Percentiles rank a stretch among this genome's conserved stretches.
Conservation (phyloP, 1,139 yeast species). For the Taphrina communis region DNA sequence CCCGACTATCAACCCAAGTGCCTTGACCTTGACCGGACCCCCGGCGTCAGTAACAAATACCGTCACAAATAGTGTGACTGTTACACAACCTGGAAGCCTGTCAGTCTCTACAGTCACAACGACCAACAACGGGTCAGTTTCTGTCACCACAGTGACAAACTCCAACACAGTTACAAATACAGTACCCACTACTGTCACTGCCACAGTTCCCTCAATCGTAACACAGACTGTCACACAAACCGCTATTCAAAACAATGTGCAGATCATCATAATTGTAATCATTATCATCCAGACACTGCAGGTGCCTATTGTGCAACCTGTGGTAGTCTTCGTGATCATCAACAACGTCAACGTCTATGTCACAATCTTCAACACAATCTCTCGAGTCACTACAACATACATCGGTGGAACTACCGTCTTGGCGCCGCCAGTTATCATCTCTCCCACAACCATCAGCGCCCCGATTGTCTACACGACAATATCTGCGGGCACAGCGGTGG, state of each 20-base stretch:
- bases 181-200: not conserved
- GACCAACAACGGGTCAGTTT: not conserved
- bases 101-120: not conserved
- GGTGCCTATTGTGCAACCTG: conserved; percentile 5
- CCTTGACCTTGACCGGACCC: no score
- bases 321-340: conserved; percentile 5
- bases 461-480: conserved; percentile 12
- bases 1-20: no score
- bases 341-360: conserved; percentile 11
- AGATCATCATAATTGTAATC: conserved; percentile 10
- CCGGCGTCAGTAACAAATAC: not conserved
- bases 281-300: conserved; percentile 2
- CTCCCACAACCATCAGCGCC: conserved; percentile 9
- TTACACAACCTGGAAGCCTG: not conserved
- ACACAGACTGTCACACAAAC: conserved; percentile 21
- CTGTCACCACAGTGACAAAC: not conserved
- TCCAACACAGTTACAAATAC: not conserved
- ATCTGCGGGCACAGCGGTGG: not conserved
- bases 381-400: not conserved
- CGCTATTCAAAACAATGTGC: not conserved
- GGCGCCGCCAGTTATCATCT: conserved; percentile 13
- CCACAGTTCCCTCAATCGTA: conserved; percentile 10
- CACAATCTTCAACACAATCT: conserved; percentile 9
- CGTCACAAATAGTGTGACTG: not conserved
- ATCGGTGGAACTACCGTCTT: conserved; percentile 11